These are phyloP conservation scores for Quercus agrifolia DNA, from an alignment of 306 rosid species.

Conservation along the genomic window DNA sequence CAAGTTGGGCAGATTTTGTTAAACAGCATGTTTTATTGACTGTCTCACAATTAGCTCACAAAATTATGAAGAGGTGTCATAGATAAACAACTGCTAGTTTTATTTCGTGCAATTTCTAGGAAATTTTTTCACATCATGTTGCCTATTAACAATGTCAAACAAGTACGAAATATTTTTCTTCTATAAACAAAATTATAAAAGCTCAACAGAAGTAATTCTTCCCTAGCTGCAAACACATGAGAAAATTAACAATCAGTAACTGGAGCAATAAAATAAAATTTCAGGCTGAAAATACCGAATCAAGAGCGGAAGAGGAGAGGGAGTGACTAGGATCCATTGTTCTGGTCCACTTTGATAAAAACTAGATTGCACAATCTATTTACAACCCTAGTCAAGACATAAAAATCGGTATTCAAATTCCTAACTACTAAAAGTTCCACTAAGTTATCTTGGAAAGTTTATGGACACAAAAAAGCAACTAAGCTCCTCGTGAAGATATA, in stretches of 20 bases:
- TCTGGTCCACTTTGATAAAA: slow-evolving; percentile 29
- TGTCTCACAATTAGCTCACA: too few species aligned
- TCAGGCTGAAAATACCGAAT: not conserved
- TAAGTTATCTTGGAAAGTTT: slow-evolving; percentile 40
- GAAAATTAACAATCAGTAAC: not conserved
- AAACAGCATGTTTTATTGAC: too few species aligned
- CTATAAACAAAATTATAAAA: slow-evolving; percentile 1
- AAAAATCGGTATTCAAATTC: slow-evolving; percentile 4
- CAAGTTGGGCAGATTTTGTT: too few species aligned
- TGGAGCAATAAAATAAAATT: not conserved
- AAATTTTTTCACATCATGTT: not conserved
- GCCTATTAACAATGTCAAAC: not conserved
- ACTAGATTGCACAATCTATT: slow-evolving; percentile 52
- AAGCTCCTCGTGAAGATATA: slow-evolving; percentile 45
- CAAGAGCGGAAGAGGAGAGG: not conserved
- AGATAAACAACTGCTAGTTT: too few species aligned
- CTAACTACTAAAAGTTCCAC: slow-evolving; percentile 29
- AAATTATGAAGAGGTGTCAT: not conserved
- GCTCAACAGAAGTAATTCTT: not conserved
- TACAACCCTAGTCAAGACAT: slow-evolving; percentile 49
- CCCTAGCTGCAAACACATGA: not conserved
- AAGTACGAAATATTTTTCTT: not conserved
- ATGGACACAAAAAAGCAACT: slow-evolving; percentile 36
- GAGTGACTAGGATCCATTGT: slow-evolving; percentile 13
- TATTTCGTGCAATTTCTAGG: not conserved